A percentile compares a stretch with the other conserved stretches of the same genome.
Conservation (phyloP, 2,329 filamentous ascomycete species). For the Neoscytalidium dimidiatum region DNA sequence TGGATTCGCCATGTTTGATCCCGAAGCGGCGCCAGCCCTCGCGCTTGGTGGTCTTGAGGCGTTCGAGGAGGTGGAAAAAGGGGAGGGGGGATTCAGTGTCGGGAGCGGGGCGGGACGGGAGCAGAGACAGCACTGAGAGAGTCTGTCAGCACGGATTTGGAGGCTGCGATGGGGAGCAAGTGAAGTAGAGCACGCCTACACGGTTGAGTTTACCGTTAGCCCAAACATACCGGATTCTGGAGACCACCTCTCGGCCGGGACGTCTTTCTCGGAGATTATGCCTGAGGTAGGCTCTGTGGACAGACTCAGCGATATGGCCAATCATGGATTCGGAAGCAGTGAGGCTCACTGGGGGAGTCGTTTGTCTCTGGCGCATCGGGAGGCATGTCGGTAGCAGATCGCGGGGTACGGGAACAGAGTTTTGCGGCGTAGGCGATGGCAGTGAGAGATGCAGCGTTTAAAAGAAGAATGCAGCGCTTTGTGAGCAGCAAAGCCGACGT, state of each 20-base stretch:
- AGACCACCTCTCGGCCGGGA: conserved; percentile 37
- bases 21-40: conserved; percentile 94
- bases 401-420: background rate
- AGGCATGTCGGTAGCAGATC: conserved; percentile 9
- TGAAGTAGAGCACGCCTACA: conserved; percentile 18
- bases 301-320: background rate
- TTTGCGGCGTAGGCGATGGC: background rate
- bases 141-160: background rate
- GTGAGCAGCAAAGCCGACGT: background rate
- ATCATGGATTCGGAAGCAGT: background rate
- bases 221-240: conserved; percentile 48
- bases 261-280: conserved; percentile 32
- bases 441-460: background rate
- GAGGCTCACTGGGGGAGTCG: conserved; percentile 34
- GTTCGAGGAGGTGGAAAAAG: conserved; percentile 93
- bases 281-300: conserved; percentile 36
- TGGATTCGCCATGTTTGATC: conserved; percentile 78
- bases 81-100: conserved; percentile 73
- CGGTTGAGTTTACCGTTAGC: conserved; percentile 3
- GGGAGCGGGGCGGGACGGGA: conserved; percentile 60
- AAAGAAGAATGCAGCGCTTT: background rate
- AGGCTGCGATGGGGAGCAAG: background rate
- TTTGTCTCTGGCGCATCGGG: conserved; percentile 45
- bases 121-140: conserved; percentile 61
- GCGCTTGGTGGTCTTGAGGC: conserved; percentile 92